phyloP scores from a whole-genome alignment of 768 basidiomycete genomes.

The Mycena alexandri region DNA sequence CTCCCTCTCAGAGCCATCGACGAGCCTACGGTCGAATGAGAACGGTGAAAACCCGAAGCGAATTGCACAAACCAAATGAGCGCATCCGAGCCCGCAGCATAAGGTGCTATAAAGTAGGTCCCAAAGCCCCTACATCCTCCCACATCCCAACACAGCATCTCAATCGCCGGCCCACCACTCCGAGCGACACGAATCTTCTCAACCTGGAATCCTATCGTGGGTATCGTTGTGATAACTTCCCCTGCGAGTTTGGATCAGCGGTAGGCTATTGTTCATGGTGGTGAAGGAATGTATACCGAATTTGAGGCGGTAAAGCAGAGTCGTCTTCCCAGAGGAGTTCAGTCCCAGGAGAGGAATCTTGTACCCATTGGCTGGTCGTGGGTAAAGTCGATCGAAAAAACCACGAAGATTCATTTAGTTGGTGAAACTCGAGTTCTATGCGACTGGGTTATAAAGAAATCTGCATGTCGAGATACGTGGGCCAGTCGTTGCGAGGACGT shows the following conservation, averaged over 20 bases:
- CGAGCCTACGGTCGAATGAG: constrained; percentile 2
- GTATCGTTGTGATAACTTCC: constrained; percentile 54
- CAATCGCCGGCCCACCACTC: constrained; percentile 50
- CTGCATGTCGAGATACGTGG: no score
- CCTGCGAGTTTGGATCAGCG: no score
- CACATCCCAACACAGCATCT: constrained; percentile 58
- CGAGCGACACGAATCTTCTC: constrained; percentile 60
- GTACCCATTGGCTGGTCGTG: constrained; percentile 25
- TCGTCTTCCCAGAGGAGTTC: constrained; percentile 60
- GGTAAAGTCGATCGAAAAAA: constrained; percentile 49
- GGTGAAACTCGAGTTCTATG: no score
- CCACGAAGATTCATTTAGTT: constrained; percentile 31
- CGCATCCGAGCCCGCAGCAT: constrained; percentile 56
- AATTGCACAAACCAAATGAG: constrained; percentile 65
- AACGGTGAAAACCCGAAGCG: background rate
- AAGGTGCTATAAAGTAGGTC: constrained; percentile 38
- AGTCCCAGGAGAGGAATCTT: constrained; percentile 51
- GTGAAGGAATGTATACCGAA: constrained; percentile 8
- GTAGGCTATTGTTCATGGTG: background rate
- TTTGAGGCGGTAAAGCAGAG: constrained; percentile 60
- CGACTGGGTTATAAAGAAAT: no score
- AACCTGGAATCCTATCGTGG: constrained; percentile 69
- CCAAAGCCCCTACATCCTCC: constrained; percentile 48
- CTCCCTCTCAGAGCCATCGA: constrained; percentile 67
- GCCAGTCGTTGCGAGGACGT: no score